Base-by-base conservation (phyloP, 768 basidiomycete species). In the Russula dissimulans region DNA sequence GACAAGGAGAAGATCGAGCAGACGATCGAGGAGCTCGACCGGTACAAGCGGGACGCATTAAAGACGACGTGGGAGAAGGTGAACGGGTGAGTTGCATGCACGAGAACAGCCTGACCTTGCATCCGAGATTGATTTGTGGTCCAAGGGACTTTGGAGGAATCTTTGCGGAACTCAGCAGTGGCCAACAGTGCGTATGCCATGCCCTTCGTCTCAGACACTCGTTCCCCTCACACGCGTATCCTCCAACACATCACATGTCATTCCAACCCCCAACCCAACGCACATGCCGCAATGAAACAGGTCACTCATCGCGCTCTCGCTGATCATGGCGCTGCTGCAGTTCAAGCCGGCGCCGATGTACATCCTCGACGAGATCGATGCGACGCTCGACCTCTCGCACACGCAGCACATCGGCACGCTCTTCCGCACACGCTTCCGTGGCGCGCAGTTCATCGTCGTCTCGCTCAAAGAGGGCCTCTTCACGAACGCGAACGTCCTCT, bases 311-410 rank as follows among this genome's bases (percentile, higher is more conserved):
- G 97, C 97, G 0, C 81, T 99, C 0, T 98, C 95, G 12, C 80
- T 99, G 42, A 98, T 98, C 76, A 95, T 99, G 94, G 89, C 97
- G 0, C 82, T 99, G 17, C 84, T 98, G n/a, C 94, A 97, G 71
- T 97, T 97, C 81, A 97, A 97, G 69, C 95, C 95, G 7, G 95
- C 95, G 14, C 95, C 94, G 3, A 94, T 98, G 92, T 98, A 98
- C 73, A 99, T 99, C 70, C 82, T 99, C 9, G 97, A 99, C 74
- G 97, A 99, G 74, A 95, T 99, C 64, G 97, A 98, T 72, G 95
- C 97, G 0, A 95, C 95, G 8, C 81, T 98, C 31, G 97, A 99
- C 73, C 76, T 98, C 12, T 95, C 92, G 32, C 93, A 95, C 67
- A 95, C 92, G 1, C 94, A 98, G 68, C 92, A 99, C 72, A 97